Base-by-base conservation (phyloP, 148 eudicot genomes). In the Heliosperma pusillum region DNA sequence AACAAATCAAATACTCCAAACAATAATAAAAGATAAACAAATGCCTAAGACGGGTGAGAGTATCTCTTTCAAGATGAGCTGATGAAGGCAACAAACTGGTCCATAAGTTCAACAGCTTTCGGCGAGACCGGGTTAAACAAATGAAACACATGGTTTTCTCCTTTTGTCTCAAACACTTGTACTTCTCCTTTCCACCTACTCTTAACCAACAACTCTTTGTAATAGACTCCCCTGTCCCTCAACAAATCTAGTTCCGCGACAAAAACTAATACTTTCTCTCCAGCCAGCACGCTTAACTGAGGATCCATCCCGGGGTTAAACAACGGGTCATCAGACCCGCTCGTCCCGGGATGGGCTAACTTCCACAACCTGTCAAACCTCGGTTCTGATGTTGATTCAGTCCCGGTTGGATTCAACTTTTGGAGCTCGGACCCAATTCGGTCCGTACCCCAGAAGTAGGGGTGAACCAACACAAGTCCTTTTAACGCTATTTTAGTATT, bases 111-210 rank as follows among this genome's bases (percentile, higher is more conserved):
- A 19, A 0, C 74, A 7, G 80, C 81, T 11, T 80, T 76, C 0
- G 81, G 81, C 25, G 66, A 75, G 2, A 12, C 13, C 4, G 81
- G 87, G 25, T 81, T 58, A 5, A 73, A 13, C 77, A 88, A 71
- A 62, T 85, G 88, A 20, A 89, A 89, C 21, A 82, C 89, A 71
- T 89, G 92, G 2, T 19, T 66, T 52, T 79, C 84, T 0, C 78
- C 86, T 13, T 26, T 10, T 0, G 85, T 58, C 78, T 89, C 92
- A 13, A 82, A 58, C 11, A 85, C 33, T 57, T 89, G 79, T 21
- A 82, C 81, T 60, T 9, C 72, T 5, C 88, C 89, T 1, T 63
- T 64, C 82, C 88, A 85, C 5, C 79, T 87, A 40, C 85, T 83
- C 45, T 77, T 79, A 10, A 42, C 33, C 79, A 89, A 13, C 1